Percentiles rank a stretch among this genome's conserved stretches.
These are phyloP conservation scores for Mortierella sp. DNA, from an alignment of 371 early-diverging fungal genomes.

Conservation along the genomic window DNA sequence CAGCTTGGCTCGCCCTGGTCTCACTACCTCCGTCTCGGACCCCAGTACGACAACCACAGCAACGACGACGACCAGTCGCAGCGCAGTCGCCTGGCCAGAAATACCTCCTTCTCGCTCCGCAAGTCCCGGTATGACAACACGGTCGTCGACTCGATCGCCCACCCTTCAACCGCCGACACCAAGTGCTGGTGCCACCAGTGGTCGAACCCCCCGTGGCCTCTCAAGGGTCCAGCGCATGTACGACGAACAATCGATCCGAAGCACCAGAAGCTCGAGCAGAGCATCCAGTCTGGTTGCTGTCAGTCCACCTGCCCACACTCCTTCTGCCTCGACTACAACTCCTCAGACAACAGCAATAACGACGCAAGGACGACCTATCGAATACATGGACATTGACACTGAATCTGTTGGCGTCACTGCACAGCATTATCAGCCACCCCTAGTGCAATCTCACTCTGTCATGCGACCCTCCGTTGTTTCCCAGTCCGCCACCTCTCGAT, in stretches of 20 bases:
- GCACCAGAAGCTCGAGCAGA: slow-evolving; percentile 47
- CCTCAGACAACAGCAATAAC: not conserved
- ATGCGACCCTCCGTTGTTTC: not conserved
- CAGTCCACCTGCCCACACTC: slow-evolving; percentile 11
- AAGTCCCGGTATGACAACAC: not conserved
- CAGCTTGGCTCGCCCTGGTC: not conserved
- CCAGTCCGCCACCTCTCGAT: not conserved
- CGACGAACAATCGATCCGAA: slow-evolving; percentile 49
- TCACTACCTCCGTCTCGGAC: not conserved
- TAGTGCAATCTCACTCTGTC: not conserved
- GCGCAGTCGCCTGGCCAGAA: slow-evolving; percentile 15
- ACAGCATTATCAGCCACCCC: slow-evolving; percentile 16
- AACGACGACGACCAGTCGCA: no score
- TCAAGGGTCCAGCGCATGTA: slow-evolving; percentile 52
- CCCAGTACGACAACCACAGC: not conserved
- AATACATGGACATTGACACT: slow-evolving; percentile 50
- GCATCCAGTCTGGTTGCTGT: slow-evolving; percentile 41
- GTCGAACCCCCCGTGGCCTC: slow-evolving; percentile 52
- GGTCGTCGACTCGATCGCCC: slow-evolving; percentile 33
- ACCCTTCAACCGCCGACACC: slow-evolving; percentile 2
- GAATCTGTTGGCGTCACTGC: slow-evolving; percentile 25
- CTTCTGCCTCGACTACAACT: not conserved
- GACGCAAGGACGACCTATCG: not conserved
- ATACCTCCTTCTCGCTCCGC: slow-evolving; percentile 18
- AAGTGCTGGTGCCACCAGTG: not conserved